phyloP scores from a whole-genome alignment of 2,329 filamentous ascomycete genomes.

The Blumeria hordei region DNA sequence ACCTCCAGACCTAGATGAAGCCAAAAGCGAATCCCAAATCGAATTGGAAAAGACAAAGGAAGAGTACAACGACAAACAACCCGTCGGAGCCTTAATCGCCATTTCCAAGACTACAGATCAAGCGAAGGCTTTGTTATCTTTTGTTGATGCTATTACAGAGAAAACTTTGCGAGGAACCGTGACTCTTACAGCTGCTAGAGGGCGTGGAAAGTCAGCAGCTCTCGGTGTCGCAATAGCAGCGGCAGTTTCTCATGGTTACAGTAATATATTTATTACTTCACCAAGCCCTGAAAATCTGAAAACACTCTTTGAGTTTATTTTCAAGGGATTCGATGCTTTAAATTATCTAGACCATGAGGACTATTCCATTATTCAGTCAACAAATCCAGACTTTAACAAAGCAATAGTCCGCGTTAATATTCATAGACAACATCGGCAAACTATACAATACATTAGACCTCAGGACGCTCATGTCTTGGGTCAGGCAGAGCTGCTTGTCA shows the following conservation, averaged over 20 bases:
- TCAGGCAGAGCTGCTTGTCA: constrained; percentile 84
- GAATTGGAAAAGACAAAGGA: constrained; percentile 79
- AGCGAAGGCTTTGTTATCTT: constrained; percentile 87
- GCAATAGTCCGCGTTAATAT: constrained; percentile 94
- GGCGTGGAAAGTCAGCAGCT: constrained; percentile 89
- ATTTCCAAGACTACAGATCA: constrained; percentile 84
- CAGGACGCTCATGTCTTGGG: constrained; percentile 89
- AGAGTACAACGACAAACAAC: constrained; percentile 60
- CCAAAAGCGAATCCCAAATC: constrained; percentile 43
- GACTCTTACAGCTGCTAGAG: constrained; percentile 75
- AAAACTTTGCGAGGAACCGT: constrained; percentile 91
- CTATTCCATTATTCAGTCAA: constrained; percentile 95
- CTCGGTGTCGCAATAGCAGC: constrained; percentile 85
- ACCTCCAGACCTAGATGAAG: constrained; percentile 47
- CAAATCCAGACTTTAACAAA: constrained; percentile 97
- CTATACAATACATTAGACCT: constrained; percentile 93
- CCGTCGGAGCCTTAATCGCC: constrained; percentile 60
- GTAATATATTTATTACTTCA: constrained; percentile 97
- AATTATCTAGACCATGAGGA: constrained; percentile 88
- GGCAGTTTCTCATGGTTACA: constrained; percentile 87
- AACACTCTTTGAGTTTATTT: constrained; percentile 92
- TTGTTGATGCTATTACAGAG: constrained; percentile 86
- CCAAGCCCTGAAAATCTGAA: constrained; percentile 96
- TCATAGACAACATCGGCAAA: constrained; percentile 82
- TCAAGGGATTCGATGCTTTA: constrained; percentile 91